Conservation (phyloP, 2,329 filamentous ascomycete genomes). For the Shiraia sp. region DNA sequence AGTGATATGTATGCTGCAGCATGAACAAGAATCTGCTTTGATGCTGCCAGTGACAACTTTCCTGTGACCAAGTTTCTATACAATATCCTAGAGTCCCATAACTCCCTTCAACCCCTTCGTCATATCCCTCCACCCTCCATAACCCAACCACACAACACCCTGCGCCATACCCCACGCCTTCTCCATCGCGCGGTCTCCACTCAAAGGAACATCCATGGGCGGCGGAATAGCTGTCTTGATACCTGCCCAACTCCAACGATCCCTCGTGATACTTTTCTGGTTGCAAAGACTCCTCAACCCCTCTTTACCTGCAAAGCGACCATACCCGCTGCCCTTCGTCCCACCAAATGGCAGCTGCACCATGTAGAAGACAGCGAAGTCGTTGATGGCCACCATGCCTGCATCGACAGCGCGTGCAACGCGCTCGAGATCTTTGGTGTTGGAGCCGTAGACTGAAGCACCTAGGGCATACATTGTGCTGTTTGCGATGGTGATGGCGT, state of each 20-base stretch:
- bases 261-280: constrained; percentile 80
- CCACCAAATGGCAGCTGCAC: constrained; percentile 95
- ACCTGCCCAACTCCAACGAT: constrained; percentile 64
- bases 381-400: constrained; percentile 94
- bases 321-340: constrained; percentile 84
- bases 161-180: constrained; percentile 48
- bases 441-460: constrained; percentile 79
- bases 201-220: constrained; percentile 79
- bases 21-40: no score
- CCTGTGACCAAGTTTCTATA: no score
- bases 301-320: constrained; percentile 88
- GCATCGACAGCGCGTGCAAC: constrained; percentile 72
- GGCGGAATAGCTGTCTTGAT: constrained; percentile 77
- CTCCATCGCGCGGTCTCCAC: constrained; percentile 34
- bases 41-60: no score
- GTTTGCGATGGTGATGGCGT: constrained; percentile 80
- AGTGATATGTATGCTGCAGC: no score
- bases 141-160: constrained; percentile 55
- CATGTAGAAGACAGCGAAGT: constrained; percentile 92
- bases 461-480: constrained; percentile 84
- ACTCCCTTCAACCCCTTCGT: constrained; percentile 48
- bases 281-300: constrained; percentile 85
- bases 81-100: constrained; percentile 26
- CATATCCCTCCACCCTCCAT: constrained; percentile 45
- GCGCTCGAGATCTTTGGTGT: constrained; percentile 61